phyloP scores from a whole-genome alignment of 1,284 basidiomycete genomes.

The Apiotrichum mycotoxinovorans region DNA sequence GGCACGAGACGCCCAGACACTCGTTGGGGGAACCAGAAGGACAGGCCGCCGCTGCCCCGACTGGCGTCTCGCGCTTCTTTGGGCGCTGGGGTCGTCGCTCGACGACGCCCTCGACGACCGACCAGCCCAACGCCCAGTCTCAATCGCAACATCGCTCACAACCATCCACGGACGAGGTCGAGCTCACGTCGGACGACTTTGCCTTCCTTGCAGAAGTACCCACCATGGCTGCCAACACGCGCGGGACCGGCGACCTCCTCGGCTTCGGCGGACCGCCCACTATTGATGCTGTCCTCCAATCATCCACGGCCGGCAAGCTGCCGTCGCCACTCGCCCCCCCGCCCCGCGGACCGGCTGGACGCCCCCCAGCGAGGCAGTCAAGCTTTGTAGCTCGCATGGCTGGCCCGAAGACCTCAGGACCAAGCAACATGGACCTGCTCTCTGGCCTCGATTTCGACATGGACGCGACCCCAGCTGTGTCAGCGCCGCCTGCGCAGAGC shows the following conservation, averaged over 20 bases:
- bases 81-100: conserved; percentile 24
- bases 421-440: conserved; percentile 36
- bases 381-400: conserved; percentile 31
- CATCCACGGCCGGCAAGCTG: conserved; percentile 15
- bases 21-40: conserved; percentile 11
- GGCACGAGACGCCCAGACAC: background rate
- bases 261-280: conserved; percentile 23
- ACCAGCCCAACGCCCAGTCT: background rate
- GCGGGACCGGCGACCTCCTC: conserved; percentile 39
- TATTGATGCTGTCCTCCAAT: background rate
- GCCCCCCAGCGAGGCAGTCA: background rate
- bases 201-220: conserved; percentile 48
- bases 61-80: conserved; percentile 44
- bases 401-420: conserved; percentile 1
- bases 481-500: background rate
- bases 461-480: conserved; percentile 12
- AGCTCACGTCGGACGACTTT: conserved; percentile 47
- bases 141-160: background rate
- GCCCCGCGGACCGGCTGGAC: conserved; percentile 14
- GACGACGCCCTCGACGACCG: background rate
- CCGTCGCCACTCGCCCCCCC: conserved; percentile 39
- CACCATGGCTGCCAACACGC: conserved; percentile 22
- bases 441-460: conserved; percentile 33
- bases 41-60: conserved; percentile 22
- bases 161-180: conserved; percentile 26